phyloP scores from a whole-genome alignment of 805 yeast species.

The Lachancea dasiensis region DNA sequence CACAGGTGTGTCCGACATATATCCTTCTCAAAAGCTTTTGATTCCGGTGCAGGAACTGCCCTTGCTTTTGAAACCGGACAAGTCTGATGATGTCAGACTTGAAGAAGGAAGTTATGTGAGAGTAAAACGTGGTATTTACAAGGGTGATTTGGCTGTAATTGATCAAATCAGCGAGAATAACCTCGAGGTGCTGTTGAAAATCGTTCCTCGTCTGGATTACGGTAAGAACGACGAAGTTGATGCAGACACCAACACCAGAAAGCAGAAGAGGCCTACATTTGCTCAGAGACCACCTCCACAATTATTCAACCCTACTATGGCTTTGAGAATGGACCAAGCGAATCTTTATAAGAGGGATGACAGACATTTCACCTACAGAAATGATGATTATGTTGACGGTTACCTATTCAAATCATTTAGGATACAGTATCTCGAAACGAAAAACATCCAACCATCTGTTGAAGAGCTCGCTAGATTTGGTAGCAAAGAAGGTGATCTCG shows the following conservation, averaged over 20 bases:
- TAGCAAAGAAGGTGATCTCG: constrained; percentile 79
- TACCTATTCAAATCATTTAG: constrained; percentile 81
- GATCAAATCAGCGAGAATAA: constrained; percentile 93
- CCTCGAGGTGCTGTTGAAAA: constrained; percentile 84
- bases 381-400: constrained; percentile 88
- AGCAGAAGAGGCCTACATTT: constrained; percentile 45
- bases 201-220: constrained; percentile 91
- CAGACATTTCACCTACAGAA: constrained; percentile 64
- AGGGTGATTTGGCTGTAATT: constrained; percentile 88
- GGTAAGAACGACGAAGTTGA: constrained; percentile 59
- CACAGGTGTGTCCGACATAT: constrained; percentile 84
- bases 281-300: constrained; percentile 79
- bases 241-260: constrained; percentile 45
- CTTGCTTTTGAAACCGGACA: constrained; percentile 82
- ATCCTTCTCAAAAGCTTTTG: constrained; percentile 62
- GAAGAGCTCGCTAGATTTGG: constrained; percentile 85
- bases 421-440: constrained; percentile 72
- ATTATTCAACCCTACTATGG: constrained; percentile 83
- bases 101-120: constrained; percentile 92
- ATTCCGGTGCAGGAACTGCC: constrained; percentile 97
- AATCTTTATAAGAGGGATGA: constrained; percentile 61
- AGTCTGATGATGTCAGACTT: constrained; percentile 78
- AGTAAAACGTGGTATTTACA: constrained; percentile 83
- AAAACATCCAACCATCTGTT: constrained; percentile 76
- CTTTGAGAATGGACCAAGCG: constrained; percentile 74